phyloP scores from a whole-genome alignment of 2,329 filamentous ascomycete genomes.

The Cephalotrichum gorgonifer region DNA sequence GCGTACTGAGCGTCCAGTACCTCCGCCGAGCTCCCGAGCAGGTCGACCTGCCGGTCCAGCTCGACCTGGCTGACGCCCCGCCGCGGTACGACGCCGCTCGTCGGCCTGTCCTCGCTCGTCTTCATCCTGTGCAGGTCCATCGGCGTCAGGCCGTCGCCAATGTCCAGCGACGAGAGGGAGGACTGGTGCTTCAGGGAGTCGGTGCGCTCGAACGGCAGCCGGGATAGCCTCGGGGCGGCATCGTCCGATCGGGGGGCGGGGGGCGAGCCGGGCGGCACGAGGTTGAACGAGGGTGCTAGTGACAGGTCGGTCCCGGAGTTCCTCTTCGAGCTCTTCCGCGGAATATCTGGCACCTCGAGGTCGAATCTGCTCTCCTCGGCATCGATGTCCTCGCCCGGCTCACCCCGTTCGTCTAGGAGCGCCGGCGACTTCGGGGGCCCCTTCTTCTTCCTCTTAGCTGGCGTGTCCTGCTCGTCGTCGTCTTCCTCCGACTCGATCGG shows the following conservation, averaged over 20 bases:
- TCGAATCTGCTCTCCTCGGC: conserved; percentile 15
- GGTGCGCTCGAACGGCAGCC: conserved; percentile 46
- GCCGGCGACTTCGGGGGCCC: conserved; percentile 21
- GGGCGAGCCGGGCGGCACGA: conserved; percentile 11
- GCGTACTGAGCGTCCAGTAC: conserved; percentile 32
- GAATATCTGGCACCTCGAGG: conserved; percentile 44
- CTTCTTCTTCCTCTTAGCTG: conserved; percentile 17
- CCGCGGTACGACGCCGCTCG: conserved; percentile 46
- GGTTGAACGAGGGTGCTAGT: conserved; percentile 23
- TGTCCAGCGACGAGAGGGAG: conserved; percentile 37
- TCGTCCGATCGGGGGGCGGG: conserved; percentile 7
- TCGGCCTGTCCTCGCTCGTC: conserved; percentile 39
- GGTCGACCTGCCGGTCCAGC: conserved; percentile 31
- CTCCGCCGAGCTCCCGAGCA: conserved; percentile 45
- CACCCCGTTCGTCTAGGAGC: conserved; percentile 7
- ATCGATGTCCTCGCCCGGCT: conserved; percentile 23
- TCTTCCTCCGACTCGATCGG: conserved; percentile 57
- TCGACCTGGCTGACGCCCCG: conserved; percentile 47
- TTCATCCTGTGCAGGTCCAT: conserved; percentile 22
- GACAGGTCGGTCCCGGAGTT: conserved; percentile 30
- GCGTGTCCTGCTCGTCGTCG: conserved; percentile 16
- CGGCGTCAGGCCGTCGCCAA: conserved; percentile 33
- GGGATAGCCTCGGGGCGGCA: conserved; percentile 5
- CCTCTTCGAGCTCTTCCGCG: conserved; percentile 64
- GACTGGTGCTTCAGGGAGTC: conserved; percentile 42